Evolutionary conservation across 805 yeast species (phyloP).

Genomic region (Tetrapisispora namnaoensis): DNA sequence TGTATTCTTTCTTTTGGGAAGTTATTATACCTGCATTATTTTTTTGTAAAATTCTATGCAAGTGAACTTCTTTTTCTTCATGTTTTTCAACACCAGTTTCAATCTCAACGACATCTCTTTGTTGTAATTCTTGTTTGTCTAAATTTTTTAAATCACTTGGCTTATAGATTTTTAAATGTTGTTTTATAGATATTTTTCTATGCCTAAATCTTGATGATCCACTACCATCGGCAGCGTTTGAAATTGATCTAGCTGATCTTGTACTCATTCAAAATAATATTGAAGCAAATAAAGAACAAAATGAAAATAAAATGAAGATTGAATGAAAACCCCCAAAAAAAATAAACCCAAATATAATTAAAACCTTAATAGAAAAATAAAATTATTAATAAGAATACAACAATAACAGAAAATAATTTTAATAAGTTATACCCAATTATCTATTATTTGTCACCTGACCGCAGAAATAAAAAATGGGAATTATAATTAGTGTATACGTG

Average conservation of each 20-base stretch:
- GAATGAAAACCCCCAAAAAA: not conserved
- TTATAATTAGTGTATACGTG: not conserved
- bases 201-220: constrained; percentile 65
- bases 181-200: constrained; percentile 88
- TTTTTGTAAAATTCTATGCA: constrained; percentile 82
- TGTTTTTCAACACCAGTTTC: constrained; percentile 98
- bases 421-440: no score
- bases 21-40: constrained; percentile 11
- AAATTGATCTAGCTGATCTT: not conserved
- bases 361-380: no score
- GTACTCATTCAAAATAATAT: constrained; percentile 1
- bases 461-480: not conserved
- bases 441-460: not conserved
- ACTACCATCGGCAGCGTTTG: not conserved
- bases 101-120: constrained; percentile 76
- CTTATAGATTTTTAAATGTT: constrained; percentile 63
- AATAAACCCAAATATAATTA: no score
- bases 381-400: not conserved
- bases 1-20: constrained; percentile 43
- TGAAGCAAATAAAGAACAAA: not conserved
- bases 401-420: not conserved
- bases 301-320: not conserved
- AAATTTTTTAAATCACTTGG: constrained; percentile 74
- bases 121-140: constrained; percentile 47
- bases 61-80: constrained; percentile 94